These are phyloP conservation scores for Ambrosiella xylebori DNA, from an alignment of 2,329 filamentous ascomycete genomes.

Conservation along the genomic window DNA sequence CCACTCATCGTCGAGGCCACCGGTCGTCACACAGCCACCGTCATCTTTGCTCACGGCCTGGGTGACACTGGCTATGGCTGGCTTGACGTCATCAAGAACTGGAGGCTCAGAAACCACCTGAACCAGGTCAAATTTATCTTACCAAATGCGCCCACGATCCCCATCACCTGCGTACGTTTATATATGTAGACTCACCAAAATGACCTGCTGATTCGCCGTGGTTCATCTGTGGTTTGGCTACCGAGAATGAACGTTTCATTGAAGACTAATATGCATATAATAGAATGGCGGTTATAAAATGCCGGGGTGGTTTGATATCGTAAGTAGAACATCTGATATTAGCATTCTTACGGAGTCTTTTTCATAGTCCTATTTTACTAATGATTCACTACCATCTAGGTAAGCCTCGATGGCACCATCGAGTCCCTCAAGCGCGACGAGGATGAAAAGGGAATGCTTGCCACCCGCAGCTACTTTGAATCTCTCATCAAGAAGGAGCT, in stretches of 20 bases:
- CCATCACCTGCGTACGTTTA: constrained; percentile 56
- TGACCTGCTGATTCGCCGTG: background rate
- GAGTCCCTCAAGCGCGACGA: constrained; percentile 25
- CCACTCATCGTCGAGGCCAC: constrained; percentile 62
- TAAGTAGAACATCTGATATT: constrained; percentile 20
- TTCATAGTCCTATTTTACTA: constrained; percentile 8
- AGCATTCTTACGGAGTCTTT: background rate
- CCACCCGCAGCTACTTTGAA: constrained; percentile 60
- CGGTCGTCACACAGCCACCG: constrained; percentile 75
- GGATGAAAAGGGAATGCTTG: constrained; percentile 58
- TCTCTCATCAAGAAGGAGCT: constrained; percentile 65
- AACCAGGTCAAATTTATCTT: constrained; percentile 88
- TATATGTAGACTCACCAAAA: background rate
- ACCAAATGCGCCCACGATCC: constrained; percentile 74
- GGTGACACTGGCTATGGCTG: constrained; percentile 70
- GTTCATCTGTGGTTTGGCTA: background rate
- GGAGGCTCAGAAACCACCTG: constrained; percentile 61
- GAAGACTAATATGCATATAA: background rate
- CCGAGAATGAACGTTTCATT: background rate
- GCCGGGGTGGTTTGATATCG: constrained; percentile 80
- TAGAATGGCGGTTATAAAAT: constrained; percentile 62
- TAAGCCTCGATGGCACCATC: constrained; percentile 20
- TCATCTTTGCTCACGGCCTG: constrained; percentile 86
- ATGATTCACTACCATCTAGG: constrained; percentile 4
- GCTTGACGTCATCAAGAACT: constrained; percentile 73